Evolutionary conservation across 345 rosid genomes (phyloP).

Genomic region (Eutrema heterophyllum): DNA sequence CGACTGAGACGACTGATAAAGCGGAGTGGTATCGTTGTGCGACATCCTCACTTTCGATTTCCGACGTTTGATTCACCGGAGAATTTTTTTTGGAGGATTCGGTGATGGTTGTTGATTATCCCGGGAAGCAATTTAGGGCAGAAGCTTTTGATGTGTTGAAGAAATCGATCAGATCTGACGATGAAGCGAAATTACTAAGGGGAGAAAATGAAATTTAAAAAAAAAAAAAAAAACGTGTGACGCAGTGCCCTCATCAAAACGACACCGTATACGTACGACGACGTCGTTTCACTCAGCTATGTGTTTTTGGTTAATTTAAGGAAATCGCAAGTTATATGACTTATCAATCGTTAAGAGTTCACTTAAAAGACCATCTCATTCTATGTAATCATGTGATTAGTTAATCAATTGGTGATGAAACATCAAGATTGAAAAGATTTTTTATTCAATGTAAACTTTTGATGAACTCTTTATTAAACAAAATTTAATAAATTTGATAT

Average conservation of each 20-base stretch:
- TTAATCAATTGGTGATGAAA: background rate
- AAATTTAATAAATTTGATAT: background rate
- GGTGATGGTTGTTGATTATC: background rate
- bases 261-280: background rate
- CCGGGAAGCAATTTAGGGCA: conserved; percentile 20
- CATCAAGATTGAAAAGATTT: background rate
- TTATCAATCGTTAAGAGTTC: background rate
- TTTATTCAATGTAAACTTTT: background rate
- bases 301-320: background rate
- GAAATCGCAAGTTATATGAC: background rate
- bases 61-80: background rate
- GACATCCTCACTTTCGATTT: conserved; percentile 44
- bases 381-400: background rate
- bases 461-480: background rate
- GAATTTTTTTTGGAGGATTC: background rate
- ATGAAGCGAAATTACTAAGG: background rate
- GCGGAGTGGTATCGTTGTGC: conserved; percentile 75
- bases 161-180: conserved; percentile 21
- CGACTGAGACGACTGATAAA: conserved; percentile 81
- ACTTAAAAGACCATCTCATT: background rate
- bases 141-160: background rate
- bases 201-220: too few species aligned
- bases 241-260: background rate
- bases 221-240: conserved; percentile 1
- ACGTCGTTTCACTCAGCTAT: background rate